A percentile compares a stretch with the other conserved stretches of the same genome.
Evolutionary conservation across 225 moss, liverwort and hornwort species (phyloP).

Genomic region (Polytrichum commune): DNA sequence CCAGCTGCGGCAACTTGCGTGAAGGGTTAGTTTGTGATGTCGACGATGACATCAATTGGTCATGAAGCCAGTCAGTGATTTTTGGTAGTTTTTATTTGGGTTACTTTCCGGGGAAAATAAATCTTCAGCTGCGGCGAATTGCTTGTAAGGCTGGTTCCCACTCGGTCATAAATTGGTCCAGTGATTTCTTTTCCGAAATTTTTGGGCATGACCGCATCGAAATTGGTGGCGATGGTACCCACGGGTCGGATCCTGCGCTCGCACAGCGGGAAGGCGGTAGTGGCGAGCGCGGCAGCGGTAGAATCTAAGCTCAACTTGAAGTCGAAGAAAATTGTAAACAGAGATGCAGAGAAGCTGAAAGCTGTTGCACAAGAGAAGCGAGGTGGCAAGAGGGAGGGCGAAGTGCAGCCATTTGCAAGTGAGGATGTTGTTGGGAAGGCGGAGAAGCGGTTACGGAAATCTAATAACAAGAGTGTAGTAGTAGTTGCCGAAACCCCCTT

Average conservation of each 20-base stretch:
- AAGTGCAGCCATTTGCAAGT: background rate
- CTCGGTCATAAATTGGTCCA: too few relatives aligned
- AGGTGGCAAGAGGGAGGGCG: slow-evolving; percentile 23
- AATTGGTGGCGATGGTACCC: background rate
- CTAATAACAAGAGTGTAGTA: slow-evolving; percentile 17
- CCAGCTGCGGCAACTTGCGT: too few relatives aligned
- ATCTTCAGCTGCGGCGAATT: too few relatives aligned
- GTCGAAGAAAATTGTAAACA: slow-evolving; percentile 24
- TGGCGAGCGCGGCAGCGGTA: slow-evolving; percentile 11
- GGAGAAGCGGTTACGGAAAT: slow-evolving; percentile 26
- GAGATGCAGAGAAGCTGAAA: slow-evolving; percentile 7
- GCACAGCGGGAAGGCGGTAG: background rate
- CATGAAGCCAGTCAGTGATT: too few relatives aligned
- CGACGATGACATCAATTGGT: too few relatives aligned
- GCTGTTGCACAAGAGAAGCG: background rate
- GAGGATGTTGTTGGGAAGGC: slow-evolving; percentile 8
- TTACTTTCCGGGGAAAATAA: too few relatives aligned
- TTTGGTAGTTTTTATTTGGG: too few relatives aligned
- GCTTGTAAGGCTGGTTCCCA: too few relatives aligned
- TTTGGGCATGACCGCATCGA: too few relatives aligned
- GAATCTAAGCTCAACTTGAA: slow-evolving; percentile 33
- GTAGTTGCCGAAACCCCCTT: background rate
- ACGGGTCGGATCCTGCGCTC: slow-evolving; percentile 39
- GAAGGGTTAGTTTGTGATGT: too few relatives aligned
- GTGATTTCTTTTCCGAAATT: too few relatives aligned